Percentiles rank a stretch among this genome's conserved stretches.
Evolutionary conservation across 2,329 filamentous ascomycete species (phyloP).

Genomic region (Penicillium sp.): DNA sequence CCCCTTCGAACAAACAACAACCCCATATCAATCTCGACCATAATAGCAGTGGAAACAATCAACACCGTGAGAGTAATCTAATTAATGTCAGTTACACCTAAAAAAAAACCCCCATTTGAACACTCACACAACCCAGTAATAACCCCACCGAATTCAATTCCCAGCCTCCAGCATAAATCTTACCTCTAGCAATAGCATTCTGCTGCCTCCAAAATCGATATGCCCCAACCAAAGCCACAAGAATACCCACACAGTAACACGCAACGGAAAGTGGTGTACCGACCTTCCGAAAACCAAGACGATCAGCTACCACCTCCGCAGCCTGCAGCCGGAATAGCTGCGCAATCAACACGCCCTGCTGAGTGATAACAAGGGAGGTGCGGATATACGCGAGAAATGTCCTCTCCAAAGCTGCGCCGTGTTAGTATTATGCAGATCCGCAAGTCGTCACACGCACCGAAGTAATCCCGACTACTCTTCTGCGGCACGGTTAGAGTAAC

Average conservation of each 20-base stretch:
- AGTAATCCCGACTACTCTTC: slow-evolving; percentile 43
- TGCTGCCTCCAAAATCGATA: slow-evolving; percentile 62
- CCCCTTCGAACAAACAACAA: background rate
- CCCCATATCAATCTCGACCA: slow-evolving; percentile 15
- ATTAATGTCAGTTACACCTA: background rate
- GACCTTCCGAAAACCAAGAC: slow-evolving; percentile 59
- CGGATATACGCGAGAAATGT: slow-evolving; percentile 73
- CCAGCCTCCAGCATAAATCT: slow-evolving; percentile 58
- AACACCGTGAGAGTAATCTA: slow-evolving; percentile 21
- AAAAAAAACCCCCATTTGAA: background rate
- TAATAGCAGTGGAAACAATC: slow-evolving; percentile 19
- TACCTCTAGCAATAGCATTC: slow-evolving; percentile 57
- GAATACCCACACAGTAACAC: slow-evolving; percentile 51
- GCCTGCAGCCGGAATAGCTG: slow-evolving; percentile 64
- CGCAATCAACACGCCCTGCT: slow-evolving; percentile 63
- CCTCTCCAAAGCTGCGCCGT: slow-evolving; percentile 62
- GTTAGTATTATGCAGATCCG: background rate
- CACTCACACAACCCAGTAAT: slow-evolving; percentile 50
- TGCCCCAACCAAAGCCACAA: slow-evolving; percentile 54
- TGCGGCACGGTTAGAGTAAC: slow-evolving; percentile 40
- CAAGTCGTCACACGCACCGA: slow-evolving; percentile 30
- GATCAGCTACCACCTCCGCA: slow-evolving; percentile 41
- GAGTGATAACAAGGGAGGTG: slow-evolving; percentile 66
- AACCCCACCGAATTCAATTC: slow-evolving; percentile 53
- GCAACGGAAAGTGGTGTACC: slow-evolving; percentile 58